Evolutionary conservation across 2,329 filamentous ascomycete genomes (phyloP).

Genomic region (Colletotrichum incanum): DNA sequence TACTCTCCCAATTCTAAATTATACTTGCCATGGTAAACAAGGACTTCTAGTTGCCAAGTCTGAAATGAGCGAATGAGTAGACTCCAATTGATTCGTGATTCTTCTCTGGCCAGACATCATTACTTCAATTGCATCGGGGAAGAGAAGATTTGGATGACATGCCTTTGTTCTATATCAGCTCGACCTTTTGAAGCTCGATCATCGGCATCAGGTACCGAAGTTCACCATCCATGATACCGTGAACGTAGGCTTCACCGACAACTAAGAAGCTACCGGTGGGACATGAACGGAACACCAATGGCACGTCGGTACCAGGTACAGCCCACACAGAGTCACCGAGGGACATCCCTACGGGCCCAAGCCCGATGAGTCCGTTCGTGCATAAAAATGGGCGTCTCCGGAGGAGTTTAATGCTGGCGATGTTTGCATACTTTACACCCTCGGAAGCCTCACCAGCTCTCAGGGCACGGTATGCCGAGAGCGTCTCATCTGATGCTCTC

Average conservation of each 20-base stretch:
- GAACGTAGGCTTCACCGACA: slow-evolving; percentile 13
- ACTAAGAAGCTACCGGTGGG: neutral
- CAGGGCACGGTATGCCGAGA: slow-evolving; percentile 15
- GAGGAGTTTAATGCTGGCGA: slow-evolving; percentile 10
- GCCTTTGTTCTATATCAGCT: neutral
- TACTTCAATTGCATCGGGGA: neutral
- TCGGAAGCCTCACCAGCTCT: neutral
- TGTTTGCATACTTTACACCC: slow-evolving; percentile 18
- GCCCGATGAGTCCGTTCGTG: neutral
- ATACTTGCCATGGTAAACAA: too few relatives aligned
- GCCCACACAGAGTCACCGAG: neutral
- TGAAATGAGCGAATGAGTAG: too few relatives aligned
- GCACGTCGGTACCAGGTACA: slow-evolving; percentile 1
- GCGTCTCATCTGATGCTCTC: neutral
- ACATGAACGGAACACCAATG: neutral
- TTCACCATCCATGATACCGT: slow-evolving; percentile 16
- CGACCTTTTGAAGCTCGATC: neutral
- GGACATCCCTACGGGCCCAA: neutral
- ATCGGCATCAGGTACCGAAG: neutral
- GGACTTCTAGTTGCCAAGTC: too few relatives aligned
- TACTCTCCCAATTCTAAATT: too few relatives aligned
- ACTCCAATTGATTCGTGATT: too few relatives aligned
- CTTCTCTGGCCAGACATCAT: neutral
- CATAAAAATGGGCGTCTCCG: neutral
- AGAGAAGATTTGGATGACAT: neutral